Conservation (phyloP, 192 early-diverging fungal species). For the Coemansia sp. region DNA sequence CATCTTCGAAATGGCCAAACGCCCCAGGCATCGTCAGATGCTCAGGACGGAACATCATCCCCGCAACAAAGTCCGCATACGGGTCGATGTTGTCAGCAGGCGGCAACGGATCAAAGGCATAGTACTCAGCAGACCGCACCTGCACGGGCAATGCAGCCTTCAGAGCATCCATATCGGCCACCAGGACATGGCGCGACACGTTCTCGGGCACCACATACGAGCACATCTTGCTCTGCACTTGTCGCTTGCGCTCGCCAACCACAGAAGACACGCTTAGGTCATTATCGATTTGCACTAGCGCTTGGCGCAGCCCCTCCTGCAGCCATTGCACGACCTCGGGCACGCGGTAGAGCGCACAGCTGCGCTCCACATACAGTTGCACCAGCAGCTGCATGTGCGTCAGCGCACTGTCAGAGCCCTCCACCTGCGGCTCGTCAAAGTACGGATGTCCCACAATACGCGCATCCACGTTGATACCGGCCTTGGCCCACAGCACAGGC, state of each 20-base stretch:
- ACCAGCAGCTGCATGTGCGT: constrained; percentile 65
- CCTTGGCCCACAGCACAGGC: constrained; percentile 64
- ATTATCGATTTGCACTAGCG: constrained; percentile 32
- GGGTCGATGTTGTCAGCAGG: constrained; percentile 38
- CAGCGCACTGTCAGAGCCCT: constrained; percentile 32
- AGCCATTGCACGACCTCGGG: constrained; percentile 65
- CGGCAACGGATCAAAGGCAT: constrained; percentile 54
- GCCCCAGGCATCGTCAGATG: constrained; percentile 29
- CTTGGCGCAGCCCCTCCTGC: constrained; percentile 48
- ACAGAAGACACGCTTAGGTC: not conserved
- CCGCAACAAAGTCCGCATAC: constrained; percentile 29
- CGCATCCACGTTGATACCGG: constrained; percentile 59
- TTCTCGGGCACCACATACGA: constrained; percentile 44
- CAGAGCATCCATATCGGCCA: constrained; percentile 44
- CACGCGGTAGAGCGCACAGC: constrained; percentile 78
- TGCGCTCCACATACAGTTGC: constrained; percentile 73
- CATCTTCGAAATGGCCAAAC: constrained; percentile 12
- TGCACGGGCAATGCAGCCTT: constrained; percentile 43
- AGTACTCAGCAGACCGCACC: constrained; percentile 25
- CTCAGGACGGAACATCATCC: not conserved
- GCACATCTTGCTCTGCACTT: constrained; percentile 27
- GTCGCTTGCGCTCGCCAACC: constrained; percentile 5
- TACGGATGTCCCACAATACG: constrained; percentile 56
- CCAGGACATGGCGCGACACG: constrained; percentile 50
- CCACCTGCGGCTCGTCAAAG: constrained; percentile 50